A percentile compares a stretch with the other conserved stretches of the same genome.
Evolutionary conservation across 2,329 filamentous ascomycete genomes (phyloP).

Genomic region (Chaetomium sp.): DNA sequence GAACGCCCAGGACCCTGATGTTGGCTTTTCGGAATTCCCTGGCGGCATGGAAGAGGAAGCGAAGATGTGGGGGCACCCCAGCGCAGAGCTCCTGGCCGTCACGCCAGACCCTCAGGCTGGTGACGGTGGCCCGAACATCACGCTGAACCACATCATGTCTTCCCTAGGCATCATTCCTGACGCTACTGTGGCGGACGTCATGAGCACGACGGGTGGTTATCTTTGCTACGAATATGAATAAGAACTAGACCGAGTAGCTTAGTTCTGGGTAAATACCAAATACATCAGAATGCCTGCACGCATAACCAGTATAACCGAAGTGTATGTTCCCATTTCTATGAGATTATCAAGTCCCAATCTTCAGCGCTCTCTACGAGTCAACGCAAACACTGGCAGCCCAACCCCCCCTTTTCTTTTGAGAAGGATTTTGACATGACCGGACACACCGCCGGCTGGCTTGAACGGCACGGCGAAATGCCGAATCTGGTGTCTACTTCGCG

Average conservation of each 20-base stretch:
- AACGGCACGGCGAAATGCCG: too few relatives aligned
- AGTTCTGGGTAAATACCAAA: too few relatives aligned
- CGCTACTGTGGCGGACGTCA: constrained; percentile 5
- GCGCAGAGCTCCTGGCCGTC: neutral
- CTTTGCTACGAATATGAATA: constrained; percentile 3
- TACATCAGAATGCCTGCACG: too few relatives aligned
- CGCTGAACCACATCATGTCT: constrained; percentile 1
- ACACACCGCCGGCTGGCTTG: too few relatives aligned
- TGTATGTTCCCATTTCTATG: too few relatives aligned
- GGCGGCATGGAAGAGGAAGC: neutral
- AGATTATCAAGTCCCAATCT: too few relatives aligned
- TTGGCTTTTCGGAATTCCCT: constrained; percentile 1
- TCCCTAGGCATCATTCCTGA: constrained; percentile 4
- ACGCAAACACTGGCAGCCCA: too few relatives aligned
- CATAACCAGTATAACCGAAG: too few relatives aligned
- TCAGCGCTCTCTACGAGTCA: too few relatives aligned
- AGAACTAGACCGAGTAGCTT: neutral
- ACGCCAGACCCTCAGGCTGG: neutral
- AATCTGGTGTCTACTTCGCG: too few relatives aligned
- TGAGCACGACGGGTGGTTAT: constrained; percentile 1
- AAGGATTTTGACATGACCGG: too few relatives aligned
- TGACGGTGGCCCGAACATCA: neutral
- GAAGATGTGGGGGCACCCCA: neutral
- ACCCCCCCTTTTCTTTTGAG: too few relatives aligned
- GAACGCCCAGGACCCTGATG: constrained; percentile 1